A percentile compares a stretch with the other conserved stretches of the same genome.
Conservation (phyloP, 1,139 yeast genomes). For the Pichia terricola region DNA sequence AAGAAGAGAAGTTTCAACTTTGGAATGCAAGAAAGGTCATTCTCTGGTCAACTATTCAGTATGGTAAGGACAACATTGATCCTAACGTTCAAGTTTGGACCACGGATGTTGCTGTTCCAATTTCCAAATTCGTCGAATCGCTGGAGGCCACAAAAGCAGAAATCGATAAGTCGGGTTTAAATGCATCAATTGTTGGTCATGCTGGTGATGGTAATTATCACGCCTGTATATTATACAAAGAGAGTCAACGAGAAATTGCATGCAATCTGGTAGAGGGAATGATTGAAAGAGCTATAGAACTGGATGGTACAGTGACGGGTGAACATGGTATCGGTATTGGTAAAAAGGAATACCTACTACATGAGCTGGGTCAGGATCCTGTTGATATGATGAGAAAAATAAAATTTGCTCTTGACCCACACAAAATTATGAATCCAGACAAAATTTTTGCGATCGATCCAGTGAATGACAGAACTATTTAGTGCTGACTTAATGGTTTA, state of each 20-base stretch:
- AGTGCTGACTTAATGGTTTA: background rate
- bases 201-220: constrained; percentile 92
- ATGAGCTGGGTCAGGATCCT: constrained; percentile 61
- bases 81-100: constrained; percentile 69
- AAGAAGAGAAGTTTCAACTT: constrained; percentile 57
- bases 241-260: constrained; percentile 38
- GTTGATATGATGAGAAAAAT: constrained; percentile 66
- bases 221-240: constrained; percentile 55
- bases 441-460: constrained; percentile 64
- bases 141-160: constrained; percentile 50
- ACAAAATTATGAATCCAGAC: constrained; percentile 68
- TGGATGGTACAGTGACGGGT: constrained; percentile 84
- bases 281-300: constrained; percentile 55
- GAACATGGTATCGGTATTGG: constrained; percentile 88
- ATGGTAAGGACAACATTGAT: constrained; percentile 47
- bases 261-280: constrained; percentile 51
- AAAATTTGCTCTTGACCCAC: constrained; percentile 65
- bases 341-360: constrained; percentile 52
- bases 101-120: constrained; percentile 85
- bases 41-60: constrained; percentile 75
- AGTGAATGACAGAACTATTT: constrained; percentile 8
- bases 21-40: constrained; percentile 90
- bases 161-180: constrained; percentile 45
- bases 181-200: constrained; percentile 60
- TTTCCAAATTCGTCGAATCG: constrained; percentile 56